Evolutionary conservation across 2,329 filamentous ascomycete genomes (phyloP).

Genomic region (Metarhizium album): DNA sequence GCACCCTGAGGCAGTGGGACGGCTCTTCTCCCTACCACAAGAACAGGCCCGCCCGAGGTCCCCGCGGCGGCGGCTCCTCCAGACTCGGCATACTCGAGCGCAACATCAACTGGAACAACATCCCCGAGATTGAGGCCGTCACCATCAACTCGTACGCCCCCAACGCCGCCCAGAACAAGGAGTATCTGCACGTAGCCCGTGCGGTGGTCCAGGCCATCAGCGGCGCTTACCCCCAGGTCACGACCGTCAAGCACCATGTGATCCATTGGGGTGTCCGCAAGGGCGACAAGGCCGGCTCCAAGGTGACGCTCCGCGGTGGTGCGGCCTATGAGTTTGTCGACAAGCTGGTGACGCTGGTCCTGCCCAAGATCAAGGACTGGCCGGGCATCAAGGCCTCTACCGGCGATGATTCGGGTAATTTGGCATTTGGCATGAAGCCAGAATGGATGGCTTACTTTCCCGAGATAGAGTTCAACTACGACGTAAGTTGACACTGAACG

Average conservation of each 20-base stretch:
- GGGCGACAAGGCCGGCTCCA: constrained; percentile 64
- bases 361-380: constrained; percentile 96
- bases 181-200: constrained; percentile 69
- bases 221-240: constrained; percentile 61
- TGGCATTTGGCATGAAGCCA: constrained; percentile 68
- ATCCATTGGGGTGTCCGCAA: constrained; percentile 63
- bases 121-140: constrained; percentile 72
- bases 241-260: constrained; percentile 59
- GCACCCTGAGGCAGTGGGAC: constrained; percentile 75
- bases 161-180: constrained; percentile 56
- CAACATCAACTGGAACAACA: constrained; percentile 68
- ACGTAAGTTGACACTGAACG: constrained; percentile 62
- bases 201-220: constrained; percentile 80
- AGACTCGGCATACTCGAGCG: constrained; percentile 61
- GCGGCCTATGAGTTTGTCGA: constrained; percentile 84
- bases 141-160: constrained; percentile 71
- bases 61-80: constrained; percentile 59
- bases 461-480: constrained; percentile 89
- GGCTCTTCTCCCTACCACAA: constrained; percentile 89
- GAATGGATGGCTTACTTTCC: constrained; percentile 78
- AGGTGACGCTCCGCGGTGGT: constrained; percentile 66
- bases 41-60: constrained; percentile 75
- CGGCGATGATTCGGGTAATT: constrained; percentile 81
- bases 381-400: constrained; percentile 53
- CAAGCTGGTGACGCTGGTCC: constrained; percentile 79